Evolutionary conservation across 106 monocot genomes (phyloP).

Genomic region (Allium cepa): DNA sequence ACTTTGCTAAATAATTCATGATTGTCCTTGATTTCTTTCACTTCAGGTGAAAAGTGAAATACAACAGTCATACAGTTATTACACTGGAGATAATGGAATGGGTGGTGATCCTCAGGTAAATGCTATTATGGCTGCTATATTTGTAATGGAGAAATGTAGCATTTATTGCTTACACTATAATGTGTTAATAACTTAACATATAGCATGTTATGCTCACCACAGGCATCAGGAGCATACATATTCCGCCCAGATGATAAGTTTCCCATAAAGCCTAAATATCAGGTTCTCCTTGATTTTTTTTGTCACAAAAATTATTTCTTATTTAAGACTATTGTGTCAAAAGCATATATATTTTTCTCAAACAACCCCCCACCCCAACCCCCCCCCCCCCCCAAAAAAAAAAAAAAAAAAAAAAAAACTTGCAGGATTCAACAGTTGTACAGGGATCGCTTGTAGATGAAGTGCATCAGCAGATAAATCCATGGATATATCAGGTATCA

Average conservation of each 20-base stretch:
- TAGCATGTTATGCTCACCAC: conserved; percentile 11
- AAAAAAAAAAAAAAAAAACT: too few relatives aligned
- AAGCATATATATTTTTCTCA: too few relatives aligned
- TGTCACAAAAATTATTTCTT: not conserved
- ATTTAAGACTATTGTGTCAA: not conserved
- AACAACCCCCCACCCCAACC: too few relatives aligned
- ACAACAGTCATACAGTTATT: conserved; percentile 69
- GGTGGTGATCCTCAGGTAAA: conserved; percentile 70
- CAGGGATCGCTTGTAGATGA: conserved; percentile 86
- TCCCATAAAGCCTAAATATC: conserved; percentile 35
- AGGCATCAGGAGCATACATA: conserved; percentile 99
- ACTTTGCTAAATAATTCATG: conserved; percentile 3
- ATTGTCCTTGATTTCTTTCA: not conserved
- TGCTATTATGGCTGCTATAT: too few relatives aligned
- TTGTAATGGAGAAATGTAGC: too few relatives aligned
- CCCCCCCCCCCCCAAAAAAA: too few relatives aligned
- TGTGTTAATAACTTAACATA: not conserved
- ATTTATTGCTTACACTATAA: too few relatives aligned
- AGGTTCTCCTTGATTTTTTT: conserved; percentile 33
- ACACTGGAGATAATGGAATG: conserved; percentile 57
- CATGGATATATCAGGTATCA: conserved; percentile 96
- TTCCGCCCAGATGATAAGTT: conserved; percentile 82
- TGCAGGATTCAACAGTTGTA: conserved; percentile 28
- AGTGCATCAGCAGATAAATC: conserved; percentile 88
- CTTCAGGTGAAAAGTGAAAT: conserved; percentile 53